A percentile compares a stretch with the other conserved stretches of the same genome.
Conservation (phyloP, 805 yeast species). For the Suhomyces sp. region DNA sequence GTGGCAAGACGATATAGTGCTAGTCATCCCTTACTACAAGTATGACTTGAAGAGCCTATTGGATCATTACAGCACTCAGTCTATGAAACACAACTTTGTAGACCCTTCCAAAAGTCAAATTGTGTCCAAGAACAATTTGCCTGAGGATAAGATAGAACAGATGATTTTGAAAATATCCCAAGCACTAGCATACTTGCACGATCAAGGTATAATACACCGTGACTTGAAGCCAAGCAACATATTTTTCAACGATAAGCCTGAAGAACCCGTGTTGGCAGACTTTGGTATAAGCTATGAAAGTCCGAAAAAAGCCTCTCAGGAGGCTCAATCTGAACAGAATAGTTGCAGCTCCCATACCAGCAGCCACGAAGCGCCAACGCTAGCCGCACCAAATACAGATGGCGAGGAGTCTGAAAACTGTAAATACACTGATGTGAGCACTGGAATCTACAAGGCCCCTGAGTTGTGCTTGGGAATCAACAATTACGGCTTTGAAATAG, state of each 20-base stretch:
- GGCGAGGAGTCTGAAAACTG: slow-evolving; percentile 39
- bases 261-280: slow-evolving; percentile 49
- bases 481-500: slow-evolving; percentile 54
- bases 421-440: slow-evolving; percentile 57
- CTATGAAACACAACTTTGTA: slow-evolving; percentile 23
- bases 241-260: slow-evolving; percentile 21
- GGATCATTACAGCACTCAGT: slow-evolving; percentile 14
- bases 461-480: slow-evolving; percentile 63
- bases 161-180: slow-evolving; percentile 15
- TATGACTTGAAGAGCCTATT: slow-evolving; percentile 25
- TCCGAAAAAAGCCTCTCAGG: slow-evolving; percentile 1
- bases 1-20: slow-evolving; percentile 28
- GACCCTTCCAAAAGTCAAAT: slow-evolving; percentile 7
- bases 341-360: not conserved
- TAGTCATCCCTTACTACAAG: slow-evolving; percentile 33
- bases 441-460: slow-evolving; percentile 70
- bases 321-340: slow-evolving; percentile 7
- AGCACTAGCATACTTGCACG: slow-evolving; percentile 30
- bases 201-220: slow-evolving; percentile 36
- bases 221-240: slow-evolving; percentile 41
- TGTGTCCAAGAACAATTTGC: slow-evolving; percentile 1
- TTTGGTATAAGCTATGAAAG: slow-evolving; percentile 53
- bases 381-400: not conserved
- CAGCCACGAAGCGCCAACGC: not conserved
- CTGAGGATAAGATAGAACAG: slow-evolving; percentile 2